A percentile compares a stretch with the other conserved stretches of the same genome.
These are phyloP conservation scores for Lipomyces chichibuensis DNA, from an alignment of 805 yeast species.

Conservation along the genomic window DNA sequence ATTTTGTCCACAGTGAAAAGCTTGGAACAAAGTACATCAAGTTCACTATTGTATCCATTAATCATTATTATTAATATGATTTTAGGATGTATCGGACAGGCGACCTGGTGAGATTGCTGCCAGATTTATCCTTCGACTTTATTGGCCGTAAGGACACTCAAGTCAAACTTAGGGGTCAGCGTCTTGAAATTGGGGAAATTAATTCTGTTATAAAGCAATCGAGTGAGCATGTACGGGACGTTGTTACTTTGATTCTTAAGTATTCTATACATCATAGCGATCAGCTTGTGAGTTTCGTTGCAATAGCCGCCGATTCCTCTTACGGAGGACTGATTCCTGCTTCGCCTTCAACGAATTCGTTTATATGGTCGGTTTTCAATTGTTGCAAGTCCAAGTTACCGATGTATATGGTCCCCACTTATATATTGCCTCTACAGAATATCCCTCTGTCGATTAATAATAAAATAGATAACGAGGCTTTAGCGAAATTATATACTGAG, in stretches of 20 bases:
- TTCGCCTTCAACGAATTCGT: background rate
- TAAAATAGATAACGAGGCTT: slow-evolving; percentile 33
- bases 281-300: slow-evolving; percentile 35
- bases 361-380: background rate
- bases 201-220: slow-evolving; percentile 33
- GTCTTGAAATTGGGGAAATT: slow-evolving; percentile 43
- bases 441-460: slow-evolving; percentile 38
- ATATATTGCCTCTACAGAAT: slow-evolving; percentile 26
- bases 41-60: background rate
- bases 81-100: slow-evolving; percentile 37
- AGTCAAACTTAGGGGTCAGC: slow-evolving; percentile 42
- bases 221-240: slow-evolving; percentile 19
- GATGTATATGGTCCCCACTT: slow-evolving; percentile 38
- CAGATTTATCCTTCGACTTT: slow-evolving; percentile 39
- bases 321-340: slow-evolving; percentile 8
- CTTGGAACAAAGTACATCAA: slow-evolving; percentile 20
- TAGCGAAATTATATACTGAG: slow-evolving; percentile 18
- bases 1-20: slow-evolving; percentile 21
- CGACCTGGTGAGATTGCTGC: slow-evolving; percentile 39
- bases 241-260: slow-evolving; percentile 24
- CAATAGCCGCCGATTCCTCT: background rate
- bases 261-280: slow-evolving; percentile 26
- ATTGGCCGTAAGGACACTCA: slow-evolving; percentile 42
- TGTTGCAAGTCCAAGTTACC: slow-evolving; percentile 27
- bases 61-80: background rate